These are phyloP conservation scores for Podospora bellae-mahoneyi DNA, from an alignment of 495 filamentous ascomycete species.

Conservation along the genomic window DNA sequence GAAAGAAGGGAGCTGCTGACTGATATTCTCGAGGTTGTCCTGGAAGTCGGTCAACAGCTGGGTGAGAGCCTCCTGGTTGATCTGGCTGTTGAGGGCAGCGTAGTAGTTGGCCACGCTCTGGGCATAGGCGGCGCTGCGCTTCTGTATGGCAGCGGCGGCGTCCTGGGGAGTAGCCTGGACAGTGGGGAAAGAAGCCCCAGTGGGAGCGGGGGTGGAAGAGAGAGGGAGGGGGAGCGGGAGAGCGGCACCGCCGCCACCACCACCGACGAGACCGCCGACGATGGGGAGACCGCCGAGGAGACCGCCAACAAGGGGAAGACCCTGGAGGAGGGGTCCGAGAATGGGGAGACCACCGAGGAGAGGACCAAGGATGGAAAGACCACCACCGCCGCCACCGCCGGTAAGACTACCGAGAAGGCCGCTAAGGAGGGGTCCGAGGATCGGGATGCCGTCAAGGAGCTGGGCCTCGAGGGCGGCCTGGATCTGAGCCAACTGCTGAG, in stretches of 20 bases:
- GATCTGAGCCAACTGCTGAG: not conserved
- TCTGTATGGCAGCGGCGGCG: not conserved
- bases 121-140: not conserved
- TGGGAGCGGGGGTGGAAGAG: not conserved
- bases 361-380: not conserved
- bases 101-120: not conserved
- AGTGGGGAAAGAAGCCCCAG: not conserved
- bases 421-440: not conserved
- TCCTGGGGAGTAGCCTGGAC: not conserved
- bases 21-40: slow-evolving; percentile 17
- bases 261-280: not conserved
- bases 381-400: slow-evolving; percentile 1
- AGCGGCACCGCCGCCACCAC: not conserved
- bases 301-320: too few relatives aligned
- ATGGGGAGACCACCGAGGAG: slow-evolving; percentile 2
- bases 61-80: slow-evolving; percentile 7
- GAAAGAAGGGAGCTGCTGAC: slow-evolving; percentile 9
- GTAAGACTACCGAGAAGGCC: not conserved
- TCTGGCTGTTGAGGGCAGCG: not conserved
- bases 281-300: not conserved
- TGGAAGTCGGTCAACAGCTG: slow-evolving; percentile 14
- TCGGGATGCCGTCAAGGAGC: not conserved
- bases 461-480: not conserved
- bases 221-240: not conserved
- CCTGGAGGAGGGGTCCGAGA: too few relatives aligned